Conservation (phyloP, 371 early-diverging fungal genomes). For the Rhizopus sp. region DNA sequence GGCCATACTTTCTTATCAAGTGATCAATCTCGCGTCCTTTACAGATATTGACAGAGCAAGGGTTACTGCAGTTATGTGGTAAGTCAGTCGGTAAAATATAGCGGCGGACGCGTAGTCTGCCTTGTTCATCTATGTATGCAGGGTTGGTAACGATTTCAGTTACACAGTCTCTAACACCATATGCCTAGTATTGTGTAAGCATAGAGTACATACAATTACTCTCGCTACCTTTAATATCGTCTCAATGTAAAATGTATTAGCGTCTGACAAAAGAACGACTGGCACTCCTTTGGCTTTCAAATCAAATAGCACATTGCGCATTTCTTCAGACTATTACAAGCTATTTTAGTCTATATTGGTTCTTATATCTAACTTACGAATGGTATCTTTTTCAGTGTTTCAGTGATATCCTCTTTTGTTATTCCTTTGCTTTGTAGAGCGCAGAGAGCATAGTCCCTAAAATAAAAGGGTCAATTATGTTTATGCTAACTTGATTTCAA, state of each 20-base stretch:
- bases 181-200: constrained; percentile 37
- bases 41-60: constrained; percentile 76
- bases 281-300: constrained; percentile 55
- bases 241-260: constrained; percentile 75
- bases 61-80: constrained; percentile 64
- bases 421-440: constrained; percentile 58
- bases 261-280: constrained; percentile 71
- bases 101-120: constrained; percentile 57
- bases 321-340: constrained; percentile 48
- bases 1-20: constrained; percentile 33
- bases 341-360: not conserved
- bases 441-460: constrained; percentile 52
- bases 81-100: constrained; percentile 42
- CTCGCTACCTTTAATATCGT: constrained; percentile 60
- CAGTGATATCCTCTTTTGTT: constrained; percentile 50
- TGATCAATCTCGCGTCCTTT: constrained; percentile 60
- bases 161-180: constrained; percentile 56
- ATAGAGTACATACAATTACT: not conserved
- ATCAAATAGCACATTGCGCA: constrained; percentile 49
- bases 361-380: constrained; percentile 56
- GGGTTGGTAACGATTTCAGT: constrained; percentile 75
- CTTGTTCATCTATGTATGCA: constrained; percentile 53
- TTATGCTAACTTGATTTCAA: not conserved
- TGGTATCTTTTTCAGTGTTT: constrained; percentile 51
- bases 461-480: not conserved